These are phyloP conservation scores for Pyrenula massariospora DNA, from an alignment of 495 filamentous ascomycete species.

Conservation along the genomic window DNA sequence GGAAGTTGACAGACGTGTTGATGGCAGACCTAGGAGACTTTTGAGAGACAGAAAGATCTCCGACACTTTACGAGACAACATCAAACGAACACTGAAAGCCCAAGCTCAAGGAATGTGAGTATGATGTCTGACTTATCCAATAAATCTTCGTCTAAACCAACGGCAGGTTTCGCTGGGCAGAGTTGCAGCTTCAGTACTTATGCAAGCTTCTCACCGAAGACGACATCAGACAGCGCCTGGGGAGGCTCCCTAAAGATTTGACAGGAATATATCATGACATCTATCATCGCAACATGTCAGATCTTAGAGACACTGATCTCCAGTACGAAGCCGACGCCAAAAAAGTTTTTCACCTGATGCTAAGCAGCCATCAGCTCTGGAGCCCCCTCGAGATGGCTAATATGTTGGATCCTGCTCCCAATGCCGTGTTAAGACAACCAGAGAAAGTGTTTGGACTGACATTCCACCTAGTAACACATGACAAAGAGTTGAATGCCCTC, in stretches of 20 bases:
- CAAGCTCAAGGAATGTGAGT: background rate
- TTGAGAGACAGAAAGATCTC: too few relatives aligned
- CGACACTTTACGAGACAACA: constrained; percentile 6
- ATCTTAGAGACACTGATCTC: background rate
- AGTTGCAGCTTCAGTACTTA: background rate
- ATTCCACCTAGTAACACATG: background rate
- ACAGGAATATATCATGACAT: background rate
- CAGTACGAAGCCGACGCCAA: background rate
- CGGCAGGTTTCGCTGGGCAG: background rate
- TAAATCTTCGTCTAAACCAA: too few relatives aligned
- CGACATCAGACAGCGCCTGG: background rate
- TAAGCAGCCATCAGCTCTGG: too few relatives aligned
- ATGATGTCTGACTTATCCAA: too few relatives aligned
- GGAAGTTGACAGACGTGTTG: too few relatives aligned
- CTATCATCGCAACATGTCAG: too few relatives aligned
- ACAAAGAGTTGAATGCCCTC: background rate
- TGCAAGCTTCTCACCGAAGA: background rate
- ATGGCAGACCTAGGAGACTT: too few relatives aligned
- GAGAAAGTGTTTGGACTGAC: background rate
- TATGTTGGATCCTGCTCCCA: background rate
- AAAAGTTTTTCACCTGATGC: background rate
- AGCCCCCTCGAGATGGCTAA: too few relatives aligned
- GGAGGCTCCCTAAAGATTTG: background rate
- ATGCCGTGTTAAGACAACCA: background rate
- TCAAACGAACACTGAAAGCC: background rate